A percentile compares a stretch with the other conserved stretches of the same genome.
These are phyloP conservation scores for Danielia reshetovae DNA, from an alignment of 805 yeast species.

Conservation along the genomic window DNA sequence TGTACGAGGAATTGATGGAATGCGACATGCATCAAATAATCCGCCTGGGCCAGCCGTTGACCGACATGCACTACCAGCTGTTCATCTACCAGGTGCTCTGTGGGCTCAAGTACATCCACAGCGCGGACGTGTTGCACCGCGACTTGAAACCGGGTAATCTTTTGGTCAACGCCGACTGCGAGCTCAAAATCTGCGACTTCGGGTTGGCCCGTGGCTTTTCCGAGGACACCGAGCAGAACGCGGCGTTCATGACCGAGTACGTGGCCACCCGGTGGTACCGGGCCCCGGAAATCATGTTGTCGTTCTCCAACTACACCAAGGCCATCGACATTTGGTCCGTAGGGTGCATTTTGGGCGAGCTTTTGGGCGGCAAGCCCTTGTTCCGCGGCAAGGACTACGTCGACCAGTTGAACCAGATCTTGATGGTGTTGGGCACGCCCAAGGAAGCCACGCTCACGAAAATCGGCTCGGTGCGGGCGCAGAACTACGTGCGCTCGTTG, in stretches of 20 bases:
- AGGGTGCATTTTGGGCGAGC: conserved; percentile 94
- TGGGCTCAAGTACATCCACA: conserved; percentile 85
- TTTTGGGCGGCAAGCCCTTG: conserved; percentile 84
- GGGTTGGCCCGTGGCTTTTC: conserved; percentile 93
- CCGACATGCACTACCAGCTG: conserved; percentile 93
- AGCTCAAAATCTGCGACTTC: conserved; percentile 92
- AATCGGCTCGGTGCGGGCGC: conserved; percentile 81
- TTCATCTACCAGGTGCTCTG: conserved; percentile 89
- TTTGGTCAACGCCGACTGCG: conserved; percentile 93
- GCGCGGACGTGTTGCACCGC: conserved; percentile 89
- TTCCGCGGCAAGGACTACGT: conserved; percentile 96
- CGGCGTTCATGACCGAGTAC: conserved; percentile 94
- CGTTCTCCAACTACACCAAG: conserved; percentile 90
- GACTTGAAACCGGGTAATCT: conserved; percentile 94
- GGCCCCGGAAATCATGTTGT: conserved; percentile 96
- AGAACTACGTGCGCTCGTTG: conserved; percentile 81
- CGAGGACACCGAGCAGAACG: conserved; percentile 74
- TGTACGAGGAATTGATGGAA: conserved; percentile 96
- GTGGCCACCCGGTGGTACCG: conserved; percentile 99
- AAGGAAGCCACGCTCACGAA: conserved; percentile 44
- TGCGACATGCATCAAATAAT: conserved; percentile 98
- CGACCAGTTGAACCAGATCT: conserved; percentile 86
- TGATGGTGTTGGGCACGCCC: conserved; percentile 90
- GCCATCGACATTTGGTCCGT: conserved; percentile 98
- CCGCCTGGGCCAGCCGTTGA: conserved; percentile 85